Base-by-base conservation (phyloP, 176 grass and related monocot species). In the Triticum urartu region DNA sequence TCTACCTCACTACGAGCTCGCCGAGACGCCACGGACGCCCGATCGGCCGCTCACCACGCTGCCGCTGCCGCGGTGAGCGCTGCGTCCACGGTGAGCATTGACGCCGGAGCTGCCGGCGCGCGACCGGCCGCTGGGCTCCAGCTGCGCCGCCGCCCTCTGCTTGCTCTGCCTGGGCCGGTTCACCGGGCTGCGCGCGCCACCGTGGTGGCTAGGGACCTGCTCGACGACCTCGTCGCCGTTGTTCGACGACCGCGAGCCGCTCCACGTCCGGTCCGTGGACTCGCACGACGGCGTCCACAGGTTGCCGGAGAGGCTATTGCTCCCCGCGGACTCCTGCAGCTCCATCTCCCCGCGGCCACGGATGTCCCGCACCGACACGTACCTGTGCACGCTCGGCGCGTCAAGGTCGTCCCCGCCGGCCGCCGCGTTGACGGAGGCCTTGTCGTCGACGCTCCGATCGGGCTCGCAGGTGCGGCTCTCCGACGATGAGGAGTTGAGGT, bases 281-380 rank as follows among this genome's bases (percentile, higher is more conserved):
- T 77, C 96, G 88, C 92, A 91, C 3, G 97, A 73, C 2, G 75
- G 90, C 42, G 91, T 86, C 87, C 87, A 95, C n/a, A 78, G 88
- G 25, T 91, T 77, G 12, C 86, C 88, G 4, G 79, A 83, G 40
- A 98, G 78, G 64, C 90, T 98, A 79, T 95, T 98, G 87, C 96
- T 98, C 71, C 96, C 93, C 2, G 93, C 96, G 0, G 93, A 94
- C 66, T 98, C 96, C 83, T 98, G 96, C 2, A 92, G 90, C 82
- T 94, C 95, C 9, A 85, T 48, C 38, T 92, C 93, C 65, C 48
- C 66, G 7, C 80, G 81, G 68, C 39, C 66, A 11, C 87, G 84
- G 68, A 92, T 40, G 56, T 94, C 92, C 26, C 90, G 84, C 33
- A 80, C 85, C 3, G 81, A 79, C 26, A 85, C 92, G 70, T 90